Evolutionary conservation across 352 stramenopile species (phyloP).

Genomic region (Globisporangium nunn): DNA sequence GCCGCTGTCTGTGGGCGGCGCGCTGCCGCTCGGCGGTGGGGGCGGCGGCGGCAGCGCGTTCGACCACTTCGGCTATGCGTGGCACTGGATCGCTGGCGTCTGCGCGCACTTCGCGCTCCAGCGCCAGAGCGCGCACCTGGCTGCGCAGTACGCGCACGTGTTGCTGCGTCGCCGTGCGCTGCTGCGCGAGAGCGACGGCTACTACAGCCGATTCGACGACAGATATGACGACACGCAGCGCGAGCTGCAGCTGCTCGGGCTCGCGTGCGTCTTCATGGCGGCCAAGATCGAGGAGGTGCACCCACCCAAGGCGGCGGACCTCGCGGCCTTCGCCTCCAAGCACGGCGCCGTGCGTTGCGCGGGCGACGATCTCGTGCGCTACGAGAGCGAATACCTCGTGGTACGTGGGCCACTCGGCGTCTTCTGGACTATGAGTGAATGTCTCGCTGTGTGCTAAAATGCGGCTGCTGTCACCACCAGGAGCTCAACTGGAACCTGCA

Average conservation of each 20-base stretch:
- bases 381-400: conserved; percentile 55
- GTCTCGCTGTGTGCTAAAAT: background rate
- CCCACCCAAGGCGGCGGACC: conserved; percentile 60
- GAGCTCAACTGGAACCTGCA: conserved; percentile 82
- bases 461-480: conserved; percentile 13
- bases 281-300: conserved; percentile 83
- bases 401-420: conserved; percentile 19
- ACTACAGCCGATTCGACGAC: conserved; percentile 9
- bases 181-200: conserved; percentile 26
- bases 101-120: conserved; percentile 68
- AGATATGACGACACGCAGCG: conserved; percentile 52
- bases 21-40: conserved; percentile 23
- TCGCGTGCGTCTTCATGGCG: conserved; percentile 75
- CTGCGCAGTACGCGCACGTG: conserved; percentile 71
- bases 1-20: conserved; percentile 44
- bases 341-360: conserved; percentile 33
- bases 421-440: conserved; percentile 4
- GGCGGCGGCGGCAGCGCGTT: conserved; percentile 17
- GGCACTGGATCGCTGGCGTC: conserved; percentile 65
- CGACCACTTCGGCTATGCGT: conserved; percentile 77
- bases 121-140: conserved; percentile 70
- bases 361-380: conserved; percentile 44
- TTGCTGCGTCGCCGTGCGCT: conserved; percentile 51
- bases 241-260: conserved; percentile 49
- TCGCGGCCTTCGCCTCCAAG: conserved; percentile 54